Percentiles rank a stretch among this genome's conserved stretches.
phyloP scores from a whole-genome alignment of 2,329 filamentous ascomycete genomes.

The Neurospora sp. region DNA sequence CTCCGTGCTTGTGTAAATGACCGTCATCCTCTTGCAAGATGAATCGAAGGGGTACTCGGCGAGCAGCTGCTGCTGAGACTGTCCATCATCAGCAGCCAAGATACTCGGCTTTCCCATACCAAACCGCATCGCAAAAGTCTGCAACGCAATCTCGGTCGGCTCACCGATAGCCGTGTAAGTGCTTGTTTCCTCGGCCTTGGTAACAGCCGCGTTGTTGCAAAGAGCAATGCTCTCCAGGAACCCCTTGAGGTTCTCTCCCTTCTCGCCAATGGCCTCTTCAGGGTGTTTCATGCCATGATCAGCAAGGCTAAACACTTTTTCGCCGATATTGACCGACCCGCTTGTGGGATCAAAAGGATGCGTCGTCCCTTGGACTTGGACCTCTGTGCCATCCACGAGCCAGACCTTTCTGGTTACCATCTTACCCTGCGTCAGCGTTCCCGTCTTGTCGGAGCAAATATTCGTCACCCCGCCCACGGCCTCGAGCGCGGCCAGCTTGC shows the following conservation, averaged over 20 bases:
- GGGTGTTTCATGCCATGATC: conserved; percentile 21
- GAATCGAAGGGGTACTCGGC: conserved; percentile 67
- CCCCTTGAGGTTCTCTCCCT: conserved; percentile 26
- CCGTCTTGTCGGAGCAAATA: conserved; percentile 63
- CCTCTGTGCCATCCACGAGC: conserved; percentile 43
- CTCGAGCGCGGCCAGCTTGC: conserved; percentile 54
- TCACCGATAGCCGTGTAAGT: conserved; percentile 54
- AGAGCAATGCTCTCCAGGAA: conserved; percentile 48
- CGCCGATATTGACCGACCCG: conserved; percentile 31
- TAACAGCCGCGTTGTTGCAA: conserved; percentile 50
- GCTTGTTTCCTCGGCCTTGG: conserved; percentile 30
- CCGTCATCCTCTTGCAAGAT: conserved; percentile 65
- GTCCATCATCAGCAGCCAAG: conserved; percentile 28
- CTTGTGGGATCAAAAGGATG: conserved; percentile 53
- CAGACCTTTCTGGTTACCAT: conserved; percentile 57
- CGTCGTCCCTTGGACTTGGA: conserved; percentile 43
- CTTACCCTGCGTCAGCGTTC: conserved; percentile 55
- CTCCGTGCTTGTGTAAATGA: conserved; percentile 43
- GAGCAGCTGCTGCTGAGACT: conserved; percentile 28
- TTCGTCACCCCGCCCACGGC: conserved; percentile 61
- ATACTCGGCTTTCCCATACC: conserved; percentile 37
- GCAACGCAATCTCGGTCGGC: conserved; percentile 64
- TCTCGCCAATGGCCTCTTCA: conserved; percentile 5
- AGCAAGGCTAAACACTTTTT: conserved; percentile 22
- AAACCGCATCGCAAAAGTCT: conserved; percentile 64